Evolutionary conservation across 1,139 yeast genomes (phyloP), one percentile per base, ranked within the genome.

Genomic region (Protomyces lactucae-debilis): DNA sequence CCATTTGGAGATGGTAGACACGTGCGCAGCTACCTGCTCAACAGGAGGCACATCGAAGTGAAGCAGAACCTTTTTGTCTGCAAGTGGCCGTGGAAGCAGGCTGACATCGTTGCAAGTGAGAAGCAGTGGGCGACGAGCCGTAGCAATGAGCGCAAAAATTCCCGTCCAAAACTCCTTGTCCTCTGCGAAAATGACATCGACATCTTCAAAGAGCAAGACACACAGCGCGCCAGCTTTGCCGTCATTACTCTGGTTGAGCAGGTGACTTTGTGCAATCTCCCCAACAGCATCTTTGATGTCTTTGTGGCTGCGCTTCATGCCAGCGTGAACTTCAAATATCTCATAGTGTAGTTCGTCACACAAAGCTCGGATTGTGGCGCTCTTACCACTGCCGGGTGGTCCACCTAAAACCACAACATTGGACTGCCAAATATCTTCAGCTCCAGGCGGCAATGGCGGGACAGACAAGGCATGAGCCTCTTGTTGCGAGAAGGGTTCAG

Each of bases 241-340:
- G 25, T 61, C 65, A 0, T 43, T 65, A 18, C 54, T 36, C 52
- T 72, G 70, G 71, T 87, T 90, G 0, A 93, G 93, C 60, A 88
- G 77, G 67, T 90, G 93, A 0, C 96, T 87, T 2, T 96, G 92
- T 65, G 95, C 85, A 65, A 90, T 81, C 70, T 95, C 98, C 64
- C 83, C 86, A 55, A 93, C 77, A 45, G 81, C 82, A 35, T 84
- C 82, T 66, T 80, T 76, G 23, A 92, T 81, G 67, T 88, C 93
- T 71, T 84, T 87, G 54, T 87, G 82, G 0, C 93, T 83, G 70
- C 98, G 79, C 51, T 83, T 78, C 70, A 83, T 85, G 12, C 92
- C 84, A 0, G 93, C 79, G 72, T 89, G 90, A 48, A 92, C 80
- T 73, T 93, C 99, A 72, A 88, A 86, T 0, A 92, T 88, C 70